Conservation (phyloP, 2,329 filamentous ascomycete species). For the Ophiostoma sp. region DNA sequence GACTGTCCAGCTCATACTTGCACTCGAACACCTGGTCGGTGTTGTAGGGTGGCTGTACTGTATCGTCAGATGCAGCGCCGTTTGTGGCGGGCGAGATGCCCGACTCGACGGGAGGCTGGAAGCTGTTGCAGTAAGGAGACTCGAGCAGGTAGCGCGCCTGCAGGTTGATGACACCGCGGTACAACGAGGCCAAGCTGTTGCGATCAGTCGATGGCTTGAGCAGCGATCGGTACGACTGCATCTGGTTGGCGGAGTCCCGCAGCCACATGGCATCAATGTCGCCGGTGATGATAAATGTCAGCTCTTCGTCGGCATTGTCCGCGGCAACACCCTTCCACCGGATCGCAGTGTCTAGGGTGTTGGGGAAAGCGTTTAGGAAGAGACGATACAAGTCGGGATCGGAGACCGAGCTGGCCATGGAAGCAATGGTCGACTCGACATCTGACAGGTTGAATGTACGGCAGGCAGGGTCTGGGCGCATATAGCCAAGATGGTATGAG, state of each 20-base stretch:
- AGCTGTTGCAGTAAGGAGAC: slow-evolving; percentile 86
- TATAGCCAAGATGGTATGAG: slow-evolving; percentile 68
- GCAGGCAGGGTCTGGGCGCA: slow-evolving; percentile 69
- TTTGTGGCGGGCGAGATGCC: slow-evolving; percentile 55
- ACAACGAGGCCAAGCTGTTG: slow-evolving; percentile 62
- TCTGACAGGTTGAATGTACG: slow-evolving; percentile 73
- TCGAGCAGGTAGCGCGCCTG: slow-evolving; percentile 65
- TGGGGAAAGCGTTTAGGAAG: slow-evolving; percentile 69
- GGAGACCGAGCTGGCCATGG: slow-evolving; percentile 62
- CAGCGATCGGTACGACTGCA: slow-evolving; percentile 66
- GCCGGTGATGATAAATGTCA: slow-evolving; percentile 60
- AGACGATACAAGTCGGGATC: slow-evolving; percentile 71
- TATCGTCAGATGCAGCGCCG: slow-evolving; percentile 55
- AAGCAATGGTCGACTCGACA: slow-evolving; percentile 69
- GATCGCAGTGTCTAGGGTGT: slow-evolving; percentile 49
- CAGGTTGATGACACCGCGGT: slow-evolving; percentile 69
- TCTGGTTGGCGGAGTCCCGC: slow-evolving; percentile 53
- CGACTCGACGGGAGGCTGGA: slow-evolving; percentile 79
- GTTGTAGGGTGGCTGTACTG: slow-evolving; percentile 60
- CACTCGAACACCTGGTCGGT: slow-evolving; percentile 77
- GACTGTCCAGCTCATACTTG: slow-evolving; percentile 90
- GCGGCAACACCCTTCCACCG: slow-evolving; percentile 28
- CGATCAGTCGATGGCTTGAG: slow-evolving; percentile 47
- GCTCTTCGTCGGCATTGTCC: slow-evolving; percentile 33
- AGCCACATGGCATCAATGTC: slow-evolving; percentile 36